Conservation (phyloP, 371 early-diverging fungal genomes). For the Rhizopus sp. region DNA sequence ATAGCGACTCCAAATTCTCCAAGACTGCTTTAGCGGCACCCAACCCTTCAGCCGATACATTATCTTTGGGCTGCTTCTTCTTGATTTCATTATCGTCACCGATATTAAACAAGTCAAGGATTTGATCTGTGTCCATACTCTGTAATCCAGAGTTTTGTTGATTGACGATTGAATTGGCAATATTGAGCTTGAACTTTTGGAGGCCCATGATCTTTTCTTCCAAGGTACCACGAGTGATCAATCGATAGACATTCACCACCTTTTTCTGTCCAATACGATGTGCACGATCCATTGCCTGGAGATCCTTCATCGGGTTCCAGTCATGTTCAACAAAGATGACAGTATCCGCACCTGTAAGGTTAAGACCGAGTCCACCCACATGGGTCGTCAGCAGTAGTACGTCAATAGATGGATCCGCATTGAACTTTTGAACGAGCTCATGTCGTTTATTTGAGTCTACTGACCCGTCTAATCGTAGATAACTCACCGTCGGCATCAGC, state of each 20-base stretch:
- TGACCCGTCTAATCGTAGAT: slow-evolving; percentile 96
- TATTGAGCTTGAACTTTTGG: slow-evolving; percentile 99
- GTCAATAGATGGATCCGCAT: slow-evolving; percentile 95
- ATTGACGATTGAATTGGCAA: slow-evolving; percentile 97
- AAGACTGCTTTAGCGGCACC: slow-evolving; percentile 74
- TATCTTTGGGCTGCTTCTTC: slow-evolving; percentile 36
- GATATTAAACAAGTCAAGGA: slow-evolving; percentile 89
- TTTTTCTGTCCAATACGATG: slow-evolving; percentile 98
- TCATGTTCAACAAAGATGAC: slow-evolving; percentile 99
- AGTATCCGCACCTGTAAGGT: slow-evolving; percentile 98
- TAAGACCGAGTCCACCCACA: slow-evolving; percentile 99
- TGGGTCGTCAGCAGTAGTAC: slow-evolving; percentile 96
- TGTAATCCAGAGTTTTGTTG: slow-evolving; percentile 95
- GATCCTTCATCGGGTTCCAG: slow-evolving; percentile 99
- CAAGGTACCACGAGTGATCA: slow-evolving; percentile 89
- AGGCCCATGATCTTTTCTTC: slow-evolving; percentile 98
- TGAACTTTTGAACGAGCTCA: slow-evolving; percentile 93
- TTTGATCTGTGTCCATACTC: slow-evolving; percentile 94
- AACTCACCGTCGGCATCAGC: slow-evolving; percentile 88
- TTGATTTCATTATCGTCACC: slow-evolving; percentile 38
- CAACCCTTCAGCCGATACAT: slow-evolving; percentile 26
- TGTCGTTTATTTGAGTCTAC: slow-evolving; percentile 86
- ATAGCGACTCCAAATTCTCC: slow-evolving; percentile 84
- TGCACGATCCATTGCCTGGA: slow-evolving; percentile 98
- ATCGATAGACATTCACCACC: slow-evolving; percentile 94